Evolutionary conservation across 2,329 filamentous ascomycete species (phyloP).

Genomic region (Colletotrichum costaricense): DNA sequence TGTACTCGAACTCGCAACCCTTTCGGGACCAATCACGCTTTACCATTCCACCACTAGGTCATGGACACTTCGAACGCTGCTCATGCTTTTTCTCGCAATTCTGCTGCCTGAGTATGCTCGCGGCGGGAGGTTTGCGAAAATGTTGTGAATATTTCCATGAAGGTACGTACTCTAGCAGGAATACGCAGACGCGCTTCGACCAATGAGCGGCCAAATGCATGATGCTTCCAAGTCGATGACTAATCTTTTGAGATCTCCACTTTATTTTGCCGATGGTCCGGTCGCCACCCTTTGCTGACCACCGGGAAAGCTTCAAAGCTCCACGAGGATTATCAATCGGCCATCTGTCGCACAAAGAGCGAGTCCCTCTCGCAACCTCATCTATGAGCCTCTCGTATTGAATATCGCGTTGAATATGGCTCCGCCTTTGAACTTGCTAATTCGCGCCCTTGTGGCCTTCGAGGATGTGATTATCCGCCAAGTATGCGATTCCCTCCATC

Average conservation of each 20-base stretch:
- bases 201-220: background rate
- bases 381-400: background rate
- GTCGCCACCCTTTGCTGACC: slow-evolving; percentile 7
- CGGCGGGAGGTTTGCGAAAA: background rate
- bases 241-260: background rate
- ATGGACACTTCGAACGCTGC: background rate
- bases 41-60: background rate
- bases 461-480: slow-evolving; percentile 33
- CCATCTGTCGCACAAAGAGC: background rate
- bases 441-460: slow-evolving; percentile 31
- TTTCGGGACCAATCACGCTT: background rate
- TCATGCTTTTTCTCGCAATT: background rate
- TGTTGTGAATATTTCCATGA: background rate
- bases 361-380: no score
- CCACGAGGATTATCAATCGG: no score
- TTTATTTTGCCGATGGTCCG: background rate
- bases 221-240: slow-evolving; percentile 25
- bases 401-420: slow-evolving; percentile 2
- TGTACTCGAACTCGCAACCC: background rate
- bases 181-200: background rate
- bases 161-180: background rate
- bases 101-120: background rate
- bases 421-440: slow-evolving; percentile 17
- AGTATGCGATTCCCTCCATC: background rate
- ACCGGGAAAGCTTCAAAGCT: background rate